phyloP scores from a whole-genome alignment of 2,329 filamentous ascomycete species.

The Plenodomus biglobosus region DNA sequence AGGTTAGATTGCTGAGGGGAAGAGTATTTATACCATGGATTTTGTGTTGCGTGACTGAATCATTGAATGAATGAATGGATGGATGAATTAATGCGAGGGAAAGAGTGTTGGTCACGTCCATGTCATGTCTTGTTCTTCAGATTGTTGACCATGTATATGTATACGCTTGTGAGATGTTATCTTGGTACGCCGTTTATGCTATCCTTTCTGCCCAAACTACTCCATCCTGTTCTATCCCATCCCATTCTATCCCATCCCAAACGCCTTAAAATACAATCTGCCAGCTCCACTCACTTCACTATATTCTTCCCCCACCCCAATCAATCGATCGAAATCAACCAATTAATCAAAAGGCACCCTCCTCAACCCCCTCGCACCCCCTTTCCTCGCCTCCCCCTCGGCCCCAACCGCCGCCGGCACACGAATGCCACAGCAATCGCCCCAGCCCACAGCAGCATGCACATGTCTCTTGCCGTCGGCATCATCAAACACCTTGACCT shows the following conservation, averaged over 20 bases:
- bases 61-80: neutral
- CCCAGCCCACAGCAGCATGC: slow-evolving; percentile 72
- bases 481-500: slow-evolving; percentile 61
- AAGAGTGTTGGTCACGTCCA: neutral
- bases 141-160: no score
- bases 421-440: slow-evolving; percentile 97
- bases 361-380: slow-evolving; percentile 61
- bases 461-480: slow-evolving; percentile 68
- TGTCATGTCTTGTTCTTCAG: neutral
- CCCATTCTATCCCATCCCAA: neutral
- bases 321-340: no score
- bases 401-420: slow-evolving; percentile 93
- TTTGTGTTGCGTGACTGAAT: neutral
- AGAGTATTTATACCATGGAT: neutral
- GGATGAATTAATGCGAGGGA: neutral
- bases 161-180: no score
- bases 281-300: neutral
- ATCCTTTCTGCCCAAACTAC: no score
- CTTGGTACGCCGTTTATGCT: neutral
- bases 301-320: no score
- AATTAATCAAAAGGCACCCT: slow-evolving; percentile 77
- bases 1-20: no score
- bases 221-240: no score
- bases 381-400: slow-evolving; percentile 83
- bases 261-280: neutral